A percentile compares a stretch with the other conserved stretches of the same genome.
phyloP scores from a whole-genome alignment of 2,329 filamentous ascomycete species.

The Cladophialophora chaetospira region DNA sequence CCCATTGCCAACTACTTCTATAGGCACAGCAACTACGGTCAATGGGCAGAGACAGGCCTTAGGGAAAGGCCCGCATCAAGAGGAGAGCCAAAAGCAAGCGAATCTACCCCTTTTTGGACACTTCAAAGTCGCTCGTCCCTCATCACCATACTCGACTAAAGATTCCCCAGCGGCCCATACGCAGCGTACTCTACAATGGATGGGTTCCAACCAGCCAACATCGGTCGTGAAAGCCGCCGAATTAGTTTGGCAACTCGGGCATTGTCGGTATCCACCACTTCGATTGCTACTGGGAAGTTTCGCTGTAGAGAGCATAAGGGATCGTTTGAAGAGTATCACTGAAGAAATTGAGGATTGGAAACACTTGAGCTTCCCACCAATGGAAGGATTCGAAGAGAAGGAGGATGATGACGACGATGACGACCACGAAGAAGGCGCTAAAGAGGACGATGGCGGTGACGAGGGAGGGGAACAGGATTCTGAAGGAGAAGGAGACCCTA shows the following conservation, averaged over 20 bases:
- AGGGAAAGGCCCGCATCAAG: not conserved
- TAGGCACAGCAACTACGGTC: not conserved
- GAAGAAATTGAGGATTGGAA: constrained; percentile 97
- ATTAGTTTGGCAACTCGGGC: constrained; percentile 89
- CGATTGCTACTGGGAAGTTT: constrained; percentile 86
- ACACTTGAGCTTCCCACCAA: constrained; percentile 68
- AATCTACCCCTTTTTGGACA: constrained; percentile 79
- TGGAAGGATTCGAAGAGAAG: constrained; percentile 36
- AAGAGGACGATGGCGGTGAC: constrained; percentile 18
- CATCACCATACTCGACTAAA: constrained; percentile 74
- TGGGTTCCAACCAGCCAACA: constrained; percentile 87
- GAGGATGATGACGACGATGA: constrained; percentile 27
- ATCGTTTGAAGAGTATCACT: constrained; percentile 84
- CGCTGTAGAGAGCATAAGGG: constrained; percentile 92
- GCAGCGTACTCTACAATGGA: constrained; percentile 88
- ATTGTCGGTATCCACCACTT: constrained; percentile 91
- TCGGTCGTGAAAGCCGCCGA: constrained; percentile 92
- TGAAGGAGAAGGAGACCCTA: not conserved
- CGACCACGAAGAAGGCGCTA: constrained; percentile 21
- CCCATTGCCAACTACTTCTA: not conserved
- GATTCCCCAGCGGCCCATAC: constrained; percentile 86
- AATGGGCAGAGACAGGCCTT: not conserved
- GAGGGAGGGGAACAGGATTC: constrained; percentile 14
- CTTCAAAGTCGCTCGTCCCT: constrained; percentile 84
- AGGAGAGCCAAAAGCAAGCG: not conserved